Base-by-base conservation (phyloP, 805 yeast genomes). In the Yarrowia porcina region DNA sequence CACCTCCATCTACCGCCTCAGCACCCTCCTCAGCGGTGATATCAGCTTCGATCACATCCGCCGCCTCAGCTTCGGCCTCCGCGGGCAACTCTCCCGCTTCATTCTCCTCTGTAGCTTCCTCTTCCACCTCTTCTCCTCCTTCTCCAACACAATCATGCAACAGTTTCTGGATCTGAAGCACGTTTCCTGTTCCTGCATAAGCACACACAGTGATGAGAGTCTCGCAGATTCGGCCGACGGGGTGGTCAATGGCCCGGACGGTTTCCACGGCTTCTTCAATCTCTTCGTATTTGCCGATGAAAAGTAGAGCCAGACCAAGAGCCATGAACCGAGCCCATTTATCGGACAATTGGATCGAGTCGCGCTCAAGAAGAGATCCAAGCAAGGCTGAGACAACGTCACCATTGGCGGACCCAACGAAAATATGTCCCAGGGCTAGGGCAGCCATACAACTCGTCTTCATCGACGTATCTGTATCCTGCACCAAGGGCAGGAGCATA, bases 121-220 rank as follows among this genome's bases (percentile, higher is more conserved):
- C n/a, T n/a, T n/a, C n/a, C n/a, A n/a, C n/a, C n/a, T n/a, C n/a
- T n/a, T n/a, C n/a, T n/a, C n/a, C n/a, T 8, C 28, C 28, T 8
- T 78, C 78, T 52, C 72, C 72, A 7, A 96, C 88, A 72, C 94
- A 84, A 82, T 91, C 90, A 70, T 90, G 96, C 70, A 93, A 82
- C 71, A 94, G 80, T 38, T 90, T 85, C 78, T 94, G 99, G 66
- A 94, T 89, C 77, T 92, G 94, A 66, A 94, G 82, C 32, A 94
- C 99, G 73, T 94, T 94, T 68, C 99, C 99, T 39, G 98, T 90
- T 66, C 98, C 99, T 11, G 97, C 96, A 77, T 88, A 92, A 4
- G 98, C 96, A 77, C 97, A 89, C 61, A 92, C 88, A 66, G 88
- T 90, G 33, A 96, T 91, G 71, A 94, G 80, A 15, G 91, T 94